A percentile compares a stretch with the other conserved stretches of the same genome.
Evolutionary conservation across 495 filamentous ascomycete genomes (phyloP).

Genomic region (Sordaria brevicollis): DNA sequence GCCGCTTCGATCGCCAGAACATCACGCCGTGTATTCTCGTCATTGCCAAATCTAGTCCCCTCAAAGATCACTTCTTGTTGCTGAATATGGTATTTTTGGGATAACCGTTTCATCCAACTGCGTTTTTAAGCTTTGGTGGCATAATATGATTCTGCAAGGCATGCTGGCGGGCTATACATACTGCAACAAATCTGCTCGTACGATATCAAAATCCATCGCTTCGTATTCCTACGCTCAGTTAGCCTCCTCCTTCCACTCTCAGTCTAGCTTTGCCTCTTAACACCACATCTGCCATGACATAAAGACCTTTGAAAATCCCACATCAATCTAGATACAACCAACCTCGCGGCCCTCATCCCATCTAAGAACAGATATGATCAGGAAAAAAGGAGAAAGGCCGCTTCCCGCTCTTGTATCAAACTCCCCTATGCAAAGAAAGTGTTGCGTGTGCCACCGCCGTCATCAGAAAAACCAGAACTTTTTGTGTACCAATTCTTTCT

Average conservation of each 20-base stretch:
- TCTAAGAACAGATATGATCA: not conserved
- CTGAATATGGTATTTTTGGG: not conserved
- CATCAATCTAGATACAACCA: not conserved
- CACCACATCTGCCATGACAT: not conserved
- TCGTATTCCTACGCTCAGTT: not conserved
- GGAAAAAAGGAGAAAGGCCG: not conserved
- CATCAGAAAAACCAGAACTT: not conserved
- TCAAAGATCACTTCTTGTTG: not conserved
- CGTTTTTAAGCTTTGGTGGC: not conserved
- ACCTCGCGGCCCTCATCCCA: not conserved
- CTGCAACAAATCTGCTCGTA: not conserved
- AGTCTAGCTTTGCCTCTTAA: not conserved
- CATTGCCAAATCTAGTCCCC: not conserved
- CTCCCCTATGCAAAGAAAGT: not conserved
- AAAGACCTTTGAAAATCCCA: not conserved
- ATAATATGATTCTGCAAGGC: not conserved
- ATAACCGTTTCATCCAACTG: not conserved
- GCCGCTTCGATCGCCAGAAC: not conserved
- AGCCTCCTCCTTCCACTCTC: not conserved
- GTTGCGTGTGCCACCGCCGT: not conserved
- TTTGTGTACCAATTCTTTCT: not conserved
- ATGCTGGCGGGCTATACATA: not conserved
- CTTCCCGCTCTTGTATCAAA: not conserved
- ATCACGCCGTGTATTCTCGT: not conserved
- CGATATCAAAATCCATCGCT: not conserved